Conservation (phyloP, 2,329 filamentous ascomycete genomes). For the Trichophyton rubrum region DNA sequence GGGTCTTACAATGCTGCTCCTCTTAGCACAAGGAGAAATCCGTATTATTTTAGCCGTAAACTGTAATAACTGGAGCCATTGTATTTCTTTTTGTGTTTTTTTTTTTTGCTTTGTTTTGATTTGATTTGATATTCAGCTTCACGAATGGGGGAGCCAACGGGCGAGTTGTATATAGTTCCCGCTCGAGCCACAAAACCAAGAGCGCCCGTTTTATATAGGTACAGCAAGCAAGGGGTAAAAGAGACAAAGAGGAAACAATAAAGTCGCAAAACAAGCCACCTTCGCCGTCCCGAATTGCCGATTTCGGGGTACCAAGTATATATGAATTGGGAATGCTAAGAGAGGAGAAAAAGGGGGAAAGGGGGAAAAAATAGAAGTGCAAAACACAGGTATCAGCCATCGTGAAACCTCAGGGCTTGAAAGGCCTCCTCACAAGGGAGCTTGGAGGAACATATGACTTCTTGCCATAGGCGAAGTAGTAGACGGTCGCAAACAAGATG, state of each 20-base stretch:
- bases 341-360: not conserved
- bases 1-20: not conserved
- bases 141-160: not conserved
- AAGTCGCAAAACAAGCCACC: not conserved
- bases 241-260: not conserved
- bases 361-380: not conserved
- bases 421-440: slow-evolving; percentile 22
- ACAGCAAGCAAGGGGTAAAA: not conserved
- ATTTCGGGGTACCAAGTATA: not conserved
- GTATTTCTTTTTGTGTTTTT: no score
- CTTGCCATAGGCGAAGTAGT: slow-evolving; percentile 31
- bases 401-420: not conserved
- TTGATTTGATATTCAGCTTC: not conserved
- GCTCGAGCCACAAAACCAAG: not conserved
- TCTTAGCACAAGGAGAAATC: not conserved
- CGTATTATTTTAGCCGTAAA: not conserved
- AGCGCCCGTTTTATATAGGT: not conserved
- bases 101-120: no score
- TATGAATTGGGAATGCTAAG: not conserved
- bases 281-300: not conserved
- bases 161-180: not conserved
- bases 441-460: slow-evolving; percentile 32
- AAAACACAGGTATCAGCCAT: not conserved
- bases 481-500: slow-evolving; percentile 32
- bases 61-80: not conserved